These are phyloP conservation scores for Trichoderma semiorbis DNA, from an alignment of 2,329 filamentous ascomycete species.

Conservation along the genomic window DNA sequence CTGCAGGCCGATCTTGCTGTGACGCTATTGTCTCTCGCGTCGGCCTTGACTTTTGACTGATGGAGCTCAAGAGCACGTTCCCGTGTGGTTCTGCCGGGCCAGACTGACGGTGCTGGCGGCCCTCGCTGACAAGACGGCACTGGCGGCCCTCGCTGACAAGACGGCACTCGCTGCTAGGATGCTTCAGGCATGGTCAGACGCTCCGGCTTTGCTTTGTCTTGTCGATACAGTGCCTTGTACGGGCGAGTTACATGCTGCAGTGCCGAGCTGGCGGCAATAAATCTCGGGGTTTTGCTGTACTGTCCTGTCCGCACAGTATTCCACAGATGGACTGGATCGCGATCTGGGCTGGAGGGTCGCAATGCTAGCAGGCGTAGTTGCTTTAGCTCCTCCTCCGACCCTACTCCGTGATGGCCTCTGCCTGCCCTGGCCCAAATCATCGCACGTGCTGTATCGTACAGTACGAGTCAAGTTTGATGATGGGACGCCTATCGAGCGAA, in stretches of 20 bases:
- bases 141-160: slow-evolving; percentile 4
- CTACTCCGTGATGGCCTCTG: background rate
- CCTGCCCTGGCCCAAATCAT: background rate
- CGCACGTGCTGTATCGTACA: background rate
- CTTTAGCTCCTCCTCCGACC: background rate
- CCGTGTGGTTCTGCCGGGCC: background rate
- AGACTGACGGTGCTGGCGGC: background rate
- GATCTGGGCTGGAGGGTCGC: background rate
- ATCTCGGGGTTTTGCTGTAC: background rate
- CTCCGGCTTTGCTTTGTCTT: background rate
- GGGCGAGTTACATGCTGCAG: background rate
- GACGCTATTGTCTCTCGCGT: background rate
- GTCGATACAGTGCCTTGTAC: background rate
- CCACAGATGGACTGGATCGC: slow-evolving; percentile 7
- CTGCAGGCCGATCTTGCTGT: slow-evolving; percentile 9
- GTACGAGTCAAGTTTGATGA: background rate
- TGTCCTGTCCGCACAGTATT: background rate
- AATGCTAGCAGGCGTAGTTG: background rate
- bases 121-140: slow-evolving; percentile 4
- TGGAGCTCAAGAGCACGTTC: background rate
- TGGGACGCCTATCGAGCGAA: background rate
- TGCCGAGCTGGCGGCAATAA: background rate
- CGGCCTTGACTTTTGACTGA: background rate
- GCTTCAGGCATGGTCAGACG: background rate
- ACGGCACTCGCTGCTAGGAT: background rate